Base-by-base conservation (phyloP, 768 basidiomycete genomes). In the Leccinum olivaceopallidum region DNA sequence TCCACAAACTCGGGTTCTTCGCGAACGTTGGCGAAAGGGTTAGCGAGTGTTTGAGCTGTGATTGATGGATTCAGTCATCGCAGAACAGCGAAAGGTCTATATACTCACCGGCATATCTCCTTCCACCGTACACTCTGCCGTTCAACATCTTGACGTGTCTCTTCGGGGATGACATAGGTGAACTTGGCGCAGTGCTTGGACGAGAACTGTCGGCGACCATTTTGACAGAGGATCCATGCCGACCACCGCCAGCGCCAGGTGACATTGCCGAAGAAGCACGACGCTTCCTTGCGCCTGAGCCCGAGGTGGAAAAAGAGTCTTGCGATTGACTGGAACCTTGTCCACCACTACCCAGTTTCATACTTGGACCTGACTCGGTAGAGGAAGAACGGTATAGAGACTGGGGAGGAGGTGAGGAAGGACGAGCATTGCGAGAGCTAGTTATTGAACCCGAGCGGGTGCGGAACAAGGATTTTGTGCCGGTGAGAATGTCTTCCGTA, bases 1-100 rank as follows among this genome's bases (percentile, higher is more conserved):
- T 95, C 94, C 16, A 94, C 91, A 65, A 95, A 95, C 69, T 89
- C 89, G 34, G 89, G 89, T 0, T 86, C 83, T 30, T 86, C 85
- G 5, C 80, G 79, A 14, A 79, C 85, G 59, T 80, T 86, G 6
- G 83, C 87, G 63, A 90, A 90, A 0, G 81, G 85, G 67, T 90
- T 86, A 6, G 75, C 73, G 54, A 75, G 76, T 12, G 68, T 69
- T 37, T 77, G 74, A 53, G 69, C 69, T 66, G 20, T 32, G 4
- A 59, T 20, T 0, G n/a, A 49, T 28, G 55, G 1, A 39, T 37
- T 55, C 6, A 32, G 53, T 49, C 13, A 6, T n/a, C 28, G 16
- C 9, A 24, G 47, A 22, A 30, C 2, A 4, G 24, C 47, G 32
- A 2, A 47, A 36, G 28, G 55, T 0, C 8, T 0, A 48, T 36